phyloP scores from a whole-genome alignment of 495 filamentous ascomycete species.

The Baudoinia panamericana region DNA sequence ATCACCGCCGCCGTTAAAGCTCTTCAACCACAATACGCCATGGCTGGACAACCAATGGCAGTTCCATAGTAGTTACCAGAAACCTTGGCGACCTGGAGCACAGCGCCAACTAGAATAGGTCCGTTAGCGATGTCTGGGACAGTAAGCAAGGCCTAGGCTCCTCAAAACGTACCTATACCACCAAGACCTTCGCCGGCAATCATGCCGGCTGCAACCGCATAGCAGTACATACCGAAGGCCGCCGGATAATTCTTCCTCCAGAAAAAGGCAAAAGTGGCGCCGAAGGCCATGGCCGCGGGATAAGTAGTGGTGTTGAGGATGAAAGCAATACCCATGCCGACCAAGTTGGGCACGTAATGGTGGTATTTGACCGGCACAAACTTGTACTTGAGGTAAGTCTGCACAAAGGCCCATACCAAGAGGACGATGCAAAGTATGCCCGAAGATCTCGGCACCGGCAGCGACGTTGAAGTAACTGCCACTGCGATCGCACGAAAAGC shows the following conservation, averaged over 20 bases:
- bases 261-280: slow-evolving; percentile 34
- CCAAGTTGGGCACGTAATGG: slow-evolving; percentile 57
- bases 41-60: slow-evolving; percentile 9
- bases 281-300: slow-evolving; percentile 45
- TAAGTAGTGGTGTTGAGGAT: slow-evolving; percentile 45
- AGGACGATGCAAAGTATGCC: slow-evolving; percentile 46
- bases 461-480: slow-evolving; percentile 46
- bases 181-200: slow-evolving; percentile 13
- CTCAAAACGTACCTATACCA: no score
- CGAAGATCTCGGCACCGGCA: slow-evolving; percentile 43
- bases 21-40: slow-evolving; percentile 8
- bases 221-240: slow-evolving; percentile 14
- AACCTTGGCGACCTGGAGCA: slow-evolving; percentile 6
- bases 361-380: slow-evolving; percentile 26
- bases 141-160: background rate
- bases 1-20: background rate
- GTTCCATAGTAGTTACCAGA: slow-evolving; percentile 16
- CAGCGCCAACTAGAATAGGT: slow-evolving; percentile 13
- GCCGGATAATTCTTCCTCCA: slow-evolving; percentile 16
- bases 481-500: slow-evolving; percentile 54
- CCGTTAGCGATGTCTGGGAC: background rate
- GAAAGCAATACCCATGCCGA: slow-evolving; percentile 50
- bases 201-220: slow-evolving; percentile 11
- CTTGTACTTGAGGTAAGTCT: slow-evolving; percentile 36
- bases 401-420: slow-evolving; percentile 34